Base-by-base conservation (phyloP, 1,284 basidiomycete genomes). In the Farysia itapuensis region DNA sequence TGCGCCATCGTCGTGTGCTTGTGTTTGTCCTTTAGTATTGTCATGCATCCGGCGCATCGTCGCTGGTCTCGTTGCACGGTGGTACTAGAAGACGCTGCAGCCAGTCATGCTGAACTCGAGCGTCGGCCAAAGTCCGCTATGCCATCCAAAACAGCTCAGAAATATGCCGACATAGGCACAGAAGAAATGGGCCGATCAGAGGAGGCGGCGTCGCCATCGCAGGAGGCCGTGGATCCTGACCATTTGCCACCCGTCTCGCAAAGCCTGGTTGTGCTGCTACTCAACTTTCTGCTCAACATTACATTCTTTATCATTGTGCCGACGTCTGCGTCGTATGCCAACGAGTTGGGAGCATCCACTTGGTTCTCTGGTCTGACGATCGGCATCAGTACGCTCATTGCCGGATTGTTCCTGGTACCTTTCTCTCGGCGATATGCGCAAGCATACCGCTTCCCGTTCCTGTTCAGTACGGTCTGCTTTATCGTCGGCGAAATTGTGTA, bases 251-350 rank as follows among this genome's bases (percentile, higher is more conserved):
- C 51, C n/a, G 30, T 59, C 6, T 39, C 56, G 5, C 47, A 51
- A 24, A 48, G 48, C 26, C 38, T 33, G 29, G 46, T 64, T 24
- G 48, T 59, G 14, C 35, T 64, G 13, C 15, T 36, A 12, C 48
- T 59, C 43, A 64, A 64, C 48, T 51, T 64, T 8, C 43, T 64
- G 11, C 47, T 64, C 39, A 64, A 64, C 51, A 38, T 59, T 32
- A 59, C 56, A 7, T 64, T 64, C 37, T 64, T 64, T 48, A 64
- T 64, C 61, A 64, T 64, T 39, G 61, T 64, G 2, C 61, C 61
- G 37, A 56, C 47, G 13, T 59, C 61, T 0, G 49, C 54, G 9
- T 41, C 42, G 1, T 59, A 59, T 31, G 56, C 61, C 33, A 56
- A 54, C 48, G 42, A 29, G 6, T 41, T 64, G 2, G 54, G 61